phyloP scores from a whole-genome alignment of 2,329 filamentous ascomycete genomes.

The Aspergillus caelatus region DNA sequence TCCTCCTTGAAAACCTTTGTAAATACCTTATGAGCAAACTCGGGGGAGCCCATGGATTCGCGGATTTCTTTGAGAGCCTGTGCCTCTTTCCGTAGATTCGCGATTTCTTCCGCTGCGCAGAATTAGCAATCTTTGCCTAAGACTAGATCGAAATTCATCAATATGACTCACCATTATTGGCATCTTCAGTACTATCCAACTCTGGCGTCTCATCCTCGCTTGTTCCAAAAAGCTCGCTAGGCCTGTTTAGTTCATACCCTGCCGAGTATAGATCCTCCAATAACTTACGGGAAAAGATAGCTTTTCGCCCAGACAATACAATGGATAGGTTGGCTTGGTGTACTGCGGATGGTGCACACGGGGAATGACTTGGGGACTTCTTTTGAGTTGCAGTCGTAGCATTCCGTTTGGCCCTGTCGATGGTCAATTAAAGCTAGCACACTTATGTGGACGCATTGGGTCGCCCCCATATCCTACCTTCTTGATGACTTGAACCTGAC shows the following conservation, averaged over 20 bases:
- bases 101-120: slow-evolving; percentile 71
- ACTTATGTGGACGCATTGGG: background rate
- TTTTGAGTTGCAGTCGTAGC: slow-evolving; percentile 93
- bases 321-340: slow-evolving; percentile 93
- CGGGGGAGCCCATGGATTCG: slow-evolving; percentile 73
- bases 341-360: slow-evolving; percentile 96
- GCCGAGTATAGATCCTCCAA: too few relatives aligned
- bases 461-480: slow-evolving; percentile 53
- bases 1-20: slow-evolving; percentile 91
- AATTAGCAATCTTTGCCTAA: slow-evolving; percentile 22
- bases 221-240: slow-evolving; percentile 80
- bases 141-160: background rate
- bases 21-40: slow-evolving; percentile 80
- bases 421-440: slow-evolving; percentile 13
- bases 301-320: slow-evolving; percentile 99
- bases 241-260: slow-evolving; percentile 27
- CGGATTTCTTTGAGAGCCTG: slow-evolving; percentile 82
- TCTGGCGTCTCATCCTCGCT: slow-evolving; percentile 82
- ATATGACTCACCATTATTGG: slow-evolving; percentile 69
- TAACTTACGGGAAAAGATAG: slow-evolving; percentile 74
- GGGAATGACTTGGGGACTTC: slow-evolving; percentile 90
- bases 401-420: slow-evolving; percentile 74
- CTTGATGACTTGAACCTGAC: slow-evolving; percentile 95
- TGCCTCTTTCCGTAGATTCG: slow-evolving; percentile 81
- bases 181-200: slow-evolving; percentile 77